Base-by-base conservation (phyloP, 2,329 filamentous ascomycete species). In the Lasiodiplodia sp. region DNA sequence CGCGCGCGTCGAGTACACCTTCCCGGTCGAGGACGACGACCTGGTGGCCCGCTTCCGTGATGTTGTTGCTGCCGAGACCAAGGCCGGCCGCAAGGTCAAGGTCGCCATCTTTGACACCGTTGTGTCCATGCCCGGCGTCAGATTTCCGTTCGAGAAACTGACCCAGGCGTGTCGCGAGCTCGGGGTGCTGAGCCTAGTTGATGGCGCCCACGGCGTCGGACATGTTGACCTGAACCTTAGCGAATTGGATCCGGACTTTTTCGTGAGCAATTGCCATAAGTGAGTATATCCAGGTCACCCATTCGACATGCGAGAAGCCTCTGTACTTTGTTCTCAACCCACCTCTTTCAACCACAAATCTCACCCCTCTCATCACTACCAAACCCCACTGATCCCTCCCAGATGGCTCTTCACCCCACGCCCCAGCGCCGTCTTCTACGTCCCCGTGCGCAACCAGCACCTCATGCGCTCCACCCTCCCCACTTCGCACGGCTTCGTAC, bases 251-350 rank as follows among this genome's bases (percentile, higher is more conserved):
- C 90, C 93, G 0, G 94, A 97, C 79, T 97, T 97, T 81, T 92
- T 96, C 75, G 87, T 95, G 16, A 91, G 86, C 67, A 97, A 97
- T 78, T 92, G 90, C 73, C 92, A 97, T 83, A 97, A 97, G 78
- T 82, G 71, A 67, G 71, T 68, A 1, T 21, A 37, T 28, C 21
- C 40, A 16, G 3, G 21, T 63, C 34, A 23, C 31, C 58, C 31
- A 34, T 34, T 34, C 31, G 31, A 34, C 8, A 10, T 34, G 8
- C 31, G 31, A 10, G 8, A 34, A 8, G 31, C 31, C 8, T 2
- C 31, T 8, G 28, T 28, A 28, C 31, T 34, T 3, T 34, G 31
- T 10, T 34, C 8, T 55, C 23, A 38, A 68, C n/a, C 16, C 51
- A 66, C 28, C 38, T 65, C 44, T 37, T 23, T 5, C n/a, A 18